phyloP scores from a whole-genome alignment of 139 green algal genomes.

The Volvox africanus region DNA sequence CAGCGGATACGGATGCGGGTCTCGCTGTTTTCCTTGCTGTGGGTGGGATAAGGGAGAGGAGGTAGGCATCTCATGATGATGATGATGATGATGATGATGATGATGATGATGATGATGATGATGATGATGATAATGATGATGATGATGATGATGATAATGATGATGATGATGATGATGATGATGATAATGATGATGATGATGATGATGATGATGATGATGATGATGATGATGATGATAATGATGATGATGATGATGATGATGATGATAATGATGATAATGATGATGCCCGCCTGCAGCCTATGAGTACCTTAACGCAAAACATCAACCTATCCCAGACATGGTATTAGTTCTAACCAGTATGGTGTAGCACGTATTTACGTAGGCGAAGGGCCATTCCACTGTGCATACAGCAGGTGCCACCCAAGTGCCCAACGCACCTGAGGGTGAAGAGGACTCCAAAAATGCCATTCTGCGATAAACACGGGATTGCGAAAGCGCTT shows the following conservation, averaged over 20 bases:
- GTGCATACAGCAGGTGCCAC: no score
- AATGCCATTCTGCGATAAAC: no score
- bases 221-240: neutral
- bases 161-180: neutral
- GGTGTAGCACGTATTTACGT: no score
- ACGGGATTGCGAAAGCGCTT: no score
- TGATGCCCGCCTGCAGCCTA: no score
- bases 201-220: neutral
- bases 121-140: neutral
- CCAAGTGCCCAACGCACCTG: neutral
- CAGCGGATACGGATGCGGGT: slow-evolving; percentile 2
- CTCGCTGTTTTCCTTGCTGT: slow-evolving; percentile 27
- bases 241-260: neutral
- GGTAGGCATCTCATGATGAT: neutral
- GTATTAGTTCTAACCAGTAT: no score
- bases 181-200: neutral
- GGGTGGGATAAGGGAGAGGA: neutral
- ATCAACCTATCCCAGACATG: no score
- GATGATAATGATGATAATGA: neutral
- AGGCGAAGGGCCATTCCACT: no score
- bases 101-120: neutral
- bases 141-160: neutral
- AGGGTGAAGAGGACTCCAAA: neutral
- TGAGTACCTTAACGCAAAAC: no score
- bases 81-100: neutral